Percentiles rank a stretch among this genome's conserved stretches.
These are phyloP conservation scores for Omphalotus olearius DNA, from an alignment of 1,284 basidiomycete species.

Conservation along the genomic window DNA sequence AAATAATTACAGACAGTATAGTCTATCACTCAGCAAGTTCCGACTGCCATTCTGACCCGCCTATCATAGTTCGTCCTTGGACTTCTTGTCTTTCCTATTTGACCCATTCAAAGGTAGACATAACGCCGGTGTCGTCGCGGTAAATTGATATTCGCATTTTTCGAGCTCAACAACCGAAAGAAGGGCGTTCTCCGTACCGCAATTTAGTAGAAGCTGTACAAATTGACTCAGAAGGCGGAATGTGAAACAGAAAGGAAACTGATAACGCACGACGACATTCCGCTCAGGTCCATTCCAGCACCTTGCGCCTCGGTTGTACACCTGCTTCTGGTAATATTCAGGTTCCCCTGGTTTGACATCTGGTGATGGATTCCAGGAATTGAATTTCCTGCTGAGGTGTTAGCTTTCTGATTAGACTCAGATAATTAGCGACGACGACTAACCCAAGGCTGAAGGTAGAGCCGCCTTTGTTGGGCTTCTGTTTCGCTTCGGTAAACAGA, in stretches of 20 bases:
- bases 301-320: slow-evolving; percentile 78
- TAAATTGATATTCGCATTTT: slow-evolving; percentile 95
- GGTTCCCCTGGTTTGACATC: slow-evolving; percentile 55
- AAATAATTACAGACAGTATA: no score
- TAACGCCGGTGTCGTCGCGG: slow-evolving; percentile 84
- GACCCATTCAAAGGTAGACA: slow-evolving; percentile 58
- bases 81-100: slow-evolving; percentile 28
- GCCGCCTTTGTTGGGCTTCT: slow-evolving; percentile 86
- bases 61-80: slow-evolving; percentile 47
- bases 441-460: slow-evolving; percentile 83
- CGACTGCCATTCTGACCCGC: slow-evolving; percentile 1
- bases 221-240: slow-evolving; percentile 1
- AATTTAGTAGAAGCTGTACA: slow-evolving; percentile 71
- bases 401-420: not conserved
- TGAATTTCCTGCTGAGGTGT: slow-evolving; percentile 54
- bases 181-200: slow-evolving; percentile 86
- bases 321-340: slow-evolving; percentile 78
- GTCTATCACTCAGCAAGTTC: not conserved
- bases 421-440: slow-evolving; percentile 24
- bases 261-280: slow-evolving; percentile 59
- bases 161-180: slow-evolving; percentile 85
- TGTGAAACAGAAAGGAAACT: not conserved
- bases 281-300: slow-evolving; percentile 98
- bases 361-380: slow-evolving; percentile 66
- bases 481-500: slow-evolving; percentile 83